These are phyloP conservation scores for Parathielavia hyrcaniae DNA, from an alignment of 495 filamentous ascomycete species.

Conservation along the genomic window DNA sequence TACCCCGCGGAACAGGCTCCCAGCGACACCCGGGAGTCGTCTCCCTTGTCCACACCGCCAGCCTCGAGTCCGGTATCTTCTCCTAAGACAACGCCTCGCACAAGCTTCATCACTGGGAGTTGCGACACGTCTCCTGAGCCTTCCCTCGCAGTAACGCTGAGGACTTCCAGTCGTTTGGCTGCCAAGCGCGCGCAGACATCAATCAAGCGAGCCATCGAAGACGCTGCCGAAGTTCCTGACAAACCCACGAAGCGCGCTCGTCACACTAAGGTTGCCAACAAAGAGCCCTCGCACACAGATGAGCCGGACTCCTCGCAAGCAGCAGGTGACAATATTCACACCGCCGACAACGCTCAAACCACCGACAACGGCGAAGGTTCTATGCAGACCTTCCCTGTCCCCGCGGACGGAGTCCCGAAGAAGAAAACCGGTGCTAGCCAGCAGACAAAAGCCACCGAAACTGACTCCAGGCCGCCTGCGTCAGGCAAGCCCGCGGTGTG, in stretches of 20 bases:
- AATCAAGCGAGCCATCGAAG: conserved; percentile 1
- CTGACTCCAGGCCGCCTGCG: neutral
- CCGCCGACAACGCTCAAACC: neutral
- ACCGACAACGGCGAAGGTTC: neutral
- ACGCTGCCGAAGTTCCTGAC: neutral
- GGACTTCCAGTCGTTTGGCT: conserved; percentile 1
- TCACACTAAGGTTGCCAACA: neutral
- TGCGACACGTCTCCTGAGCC: neutral
- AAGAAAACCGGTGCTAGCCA: neutral
- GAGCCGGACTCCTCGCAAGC: neutral
- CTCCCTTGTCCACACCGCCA: neutral
- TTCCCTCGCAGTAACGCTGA: neutral
- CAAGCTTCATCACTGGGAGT: neutral
- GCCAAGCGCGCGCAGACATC: neutral
- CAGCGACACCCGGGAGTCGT: neutral
- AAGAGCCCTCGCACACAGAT: neutral
- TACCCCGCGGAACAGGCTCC: neutral
- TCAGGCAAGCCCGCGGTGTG: conserved; percentile 30
- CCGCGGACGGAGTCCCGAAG: neutral
- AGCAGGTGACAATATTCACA: neutral
- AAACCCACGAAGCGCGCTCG: conserved; percentile 9
- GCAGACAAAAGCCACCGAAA: neutral
- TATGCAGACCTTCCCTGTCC: neutral
- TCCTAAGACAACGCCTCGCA: neutral
- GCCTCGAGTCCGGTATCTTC: neutral